Conservation (phyloP, 371 early-diverging fungal species). For the Apophysomyces ossiformis region DNA sequence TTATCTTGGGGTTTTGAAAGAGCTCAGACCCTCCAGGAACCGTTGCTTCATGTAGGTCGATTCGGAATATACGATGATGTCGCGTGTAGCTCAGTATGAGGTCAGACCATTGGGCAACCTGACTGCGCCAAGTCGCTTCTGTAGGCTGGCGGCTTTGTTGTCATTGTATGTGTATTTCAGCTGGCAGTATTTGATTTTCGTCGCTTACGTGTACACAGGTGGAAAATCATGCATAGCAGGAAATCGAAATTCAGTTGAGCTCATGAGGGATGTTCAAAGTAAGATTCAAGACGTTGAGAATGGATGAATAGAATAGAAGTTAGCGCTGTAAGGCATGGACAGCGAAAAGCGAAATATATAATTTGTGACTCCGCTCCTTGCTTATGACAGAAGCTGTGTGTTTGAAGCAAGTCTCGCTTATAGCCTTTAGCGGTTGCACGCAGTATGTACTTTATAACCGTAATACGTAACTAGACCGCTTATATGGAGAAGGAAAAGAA, state of each 20-base stretch:
- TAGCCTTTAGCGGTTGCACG: too few species aligned
- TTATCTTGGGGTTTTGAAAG: constrained; percentile 71
- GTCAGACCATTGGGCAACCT: constrained; percentile 78
- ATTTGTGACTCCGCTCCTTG: too few species aligned
- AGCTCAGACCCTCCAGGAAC: constrained; percentile 55
- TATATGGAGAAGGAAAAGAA: too few species aligned
- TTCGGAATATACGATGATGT: constrained; percentile 62
- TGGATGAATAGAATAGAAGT: too few species aligned
- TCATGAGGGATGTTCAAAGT: constrained; percentile 6
- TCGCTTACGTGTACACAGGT: constrained; percentile 87
- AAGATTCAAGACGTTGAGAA: neutral
- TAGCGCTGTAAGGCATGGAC: too few species aligned
- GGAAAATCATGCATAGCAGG: constrained; percentile 87
- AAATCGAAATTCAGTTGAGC: constrained; percentile 55
- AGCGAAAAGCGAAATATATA: too few species aligned
- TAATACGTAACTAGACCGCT: too few species aligned
- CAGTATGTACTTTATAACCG: too few species aligned
- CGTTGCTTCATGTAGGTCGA: constrained; percentile 70
- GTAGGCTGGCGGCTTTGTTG: constrained; percentile 77
- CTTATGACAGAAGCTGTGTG: too few species aligned
- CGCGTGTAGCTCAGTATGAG: constrained; percentile 73
- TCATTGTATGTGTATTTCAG: constrained; percentile 2
- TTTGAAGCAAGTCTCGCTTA: too few species aligned
- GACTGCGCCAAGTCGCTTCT: constrained; percentile 82
- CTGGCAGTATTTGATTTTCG: neutral